Conservation (phyloP, 306 rosid genomes). For the Cucumis melo region DNA sequence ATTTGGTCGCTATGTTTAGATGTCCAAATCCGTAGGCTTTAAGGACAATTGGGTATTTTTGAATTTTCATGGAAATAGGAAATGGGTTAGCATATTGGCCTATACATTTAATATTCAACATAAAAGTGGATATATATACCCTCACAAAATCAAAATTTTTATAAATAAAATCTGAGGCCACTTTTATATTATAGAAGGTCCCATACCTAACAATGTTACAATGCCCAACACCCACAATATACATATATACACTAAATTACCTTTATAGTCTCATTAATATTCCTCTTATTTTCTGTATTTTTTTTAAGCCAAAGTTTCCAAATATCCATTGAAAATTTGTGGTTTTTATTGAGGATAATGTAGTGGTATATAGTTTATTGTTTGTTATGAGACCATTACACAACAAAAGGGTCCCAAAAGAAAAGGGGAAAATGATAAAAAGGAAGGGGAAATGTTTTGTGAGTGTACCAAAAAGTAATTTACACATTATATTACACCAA, state of each 20-base stretch:
- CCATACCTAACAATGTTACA: neutral
- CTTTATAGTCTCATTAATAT: too few species aligned
- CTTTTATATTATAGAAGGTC: neutral
- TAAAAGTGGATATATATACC: neutral
- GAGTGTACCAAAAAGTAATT: too few species aligned
- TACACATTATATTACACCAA: too few species aligned
- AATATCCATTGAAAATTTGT: neutral
- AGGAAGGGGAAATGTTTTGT: neutral
- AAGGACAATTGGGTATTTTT: neutral
- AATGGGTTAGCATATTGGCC: neutral
- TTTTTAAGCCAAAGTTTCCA: neutral
- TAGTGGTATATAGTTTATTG: neutral
- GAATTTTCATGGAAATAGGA: neutral
- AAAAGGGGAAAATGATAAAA: neutral
- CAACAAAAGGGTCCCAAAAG: constrained; percentile 4
- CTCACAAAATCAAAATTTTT: too few species aligned
- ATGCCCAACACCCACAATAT: too few species aligned
- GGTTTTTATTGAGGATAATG: neutral
- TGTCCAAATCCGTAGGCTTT: neutral
- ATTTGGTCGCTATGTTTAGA: neutral
- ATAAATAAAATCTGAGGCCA: neutral
- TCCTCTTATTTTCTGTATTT: too few species aligned
- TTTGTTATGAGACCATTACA: neutral
- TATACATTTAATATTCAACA: neutral
- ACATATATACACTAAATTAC: too few species aligned